These are phyloP conservation scores for Xylaria sp. DNA, from an alignment of 2,329 filamentous ascomycete species.

Conservation along the genomic window DNA sequence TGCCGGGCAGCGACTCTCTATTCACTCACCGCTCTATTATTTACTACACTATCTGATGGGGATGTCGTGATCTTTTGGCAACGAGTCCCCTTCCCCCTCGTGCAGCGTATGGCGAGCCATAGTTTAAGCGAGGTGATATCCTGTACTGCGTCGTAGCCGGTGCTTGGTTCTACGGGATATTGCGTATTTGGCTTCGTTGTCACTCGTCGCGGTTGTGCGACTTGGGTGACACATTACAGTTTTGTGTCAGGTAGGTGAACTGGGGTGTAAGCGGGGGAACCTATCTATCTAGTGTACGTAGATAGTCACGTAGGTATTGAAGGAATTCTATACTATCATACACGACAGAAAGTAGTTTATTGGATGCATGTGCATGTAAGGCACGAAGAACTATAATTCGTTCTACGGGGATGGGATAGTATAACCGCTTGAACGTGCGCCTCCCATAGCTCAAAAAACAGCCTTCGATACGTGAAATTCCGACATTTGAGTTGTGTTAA, in stretches of 20 bases:
- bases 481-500: not conserved
- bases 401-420: not conserved
- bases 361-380: not conserved
- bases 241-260: not conserved
- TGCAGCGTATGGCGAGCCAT: not conserved
- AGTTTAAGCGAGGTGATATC: not conserved
- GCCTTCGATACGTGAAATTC: not conserved
- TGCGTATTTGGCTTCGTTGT: not conserved
- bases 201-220: not conserved
- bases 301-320: not conserved
- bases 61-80: not conserved
- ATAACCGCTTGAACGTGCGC: not conserved
- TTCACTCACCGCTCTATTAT: slow-evolving; percentile 1
- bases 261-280: not conserved
- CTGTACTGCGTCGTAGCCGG: not conserved
- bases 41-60: not conserved
- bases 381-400: not conserved
- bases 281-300: not conserved
- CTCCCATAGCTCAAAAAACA: not conserved
- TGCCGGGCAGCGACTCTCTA: not conserved
- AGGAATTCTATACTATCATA: not conserved
- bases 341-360: not conserved
- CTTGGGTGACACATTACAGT: not conserved
- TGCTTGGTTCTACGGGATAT: not conserved
- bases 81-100: not conserved